Evolutionary conservation across 106 monocot species (phyloP), one percentile per base, ranked within the genome.

Genomic region (Xerophyta viscosa): DNA sequence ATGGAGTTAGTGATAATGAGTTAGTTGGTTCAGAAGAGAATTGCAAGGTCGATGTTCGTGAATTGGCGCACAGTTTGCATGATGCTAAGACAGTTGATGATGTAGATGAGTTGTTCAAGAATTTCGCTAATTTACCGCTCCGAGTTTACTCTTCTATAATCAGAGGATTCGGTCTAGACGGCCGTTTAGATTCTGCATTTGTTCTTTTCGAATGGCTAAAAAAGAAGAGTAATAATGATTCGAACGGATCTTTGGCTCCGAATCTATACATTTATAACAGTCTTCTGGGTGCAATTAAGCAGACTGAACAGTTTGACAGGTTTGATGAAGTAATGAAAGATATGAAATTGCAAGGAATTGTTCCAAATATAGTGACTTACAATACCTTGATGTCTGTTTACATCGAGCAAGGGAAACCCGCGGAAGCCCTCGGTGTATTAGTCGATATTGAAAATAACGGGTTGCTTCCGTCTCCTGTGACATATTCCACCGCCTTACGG

Each of bases 151-250:
- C 84, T 17, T 70, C 85, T 13, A 66, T 96, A 64, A 96, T 96
- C 22, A 69, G 60, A 44, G 81, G 77, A 13, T 81, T 96, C 15
- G 94, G 94, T 1, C 29, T 29, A 1, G 75, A 78, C 15, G 82
- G 79, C 46, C 72, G 58, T 60, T 18, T 89, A 27, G 81, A 96
- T 23, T 19, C 76, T 29, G 88, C 94, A 21, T 82, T 96, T 68
- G 84, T 84, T 22, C 57, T 96, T 66, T 74, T 96, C 15, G 73
- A 89, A 15, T 89, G 88, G 84, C 57, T 96, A 23, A 96, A 89
- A 64, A 76, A 37, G 68, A 68, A 74, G 31, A 70, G n/a, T n/a
- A n/a, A 44, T 6, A 8, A 47, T 22, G 65, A 60, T 13, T 33
- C 23, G 4, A 19, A 33, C 27, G 50, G 18, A 2, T 29, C 15